These are phyloP conservation scores for Coix lacrymajobi DNA, from an alignment of 176 grass and related monocot genomes.

Conservation along the genomic window DNA sequence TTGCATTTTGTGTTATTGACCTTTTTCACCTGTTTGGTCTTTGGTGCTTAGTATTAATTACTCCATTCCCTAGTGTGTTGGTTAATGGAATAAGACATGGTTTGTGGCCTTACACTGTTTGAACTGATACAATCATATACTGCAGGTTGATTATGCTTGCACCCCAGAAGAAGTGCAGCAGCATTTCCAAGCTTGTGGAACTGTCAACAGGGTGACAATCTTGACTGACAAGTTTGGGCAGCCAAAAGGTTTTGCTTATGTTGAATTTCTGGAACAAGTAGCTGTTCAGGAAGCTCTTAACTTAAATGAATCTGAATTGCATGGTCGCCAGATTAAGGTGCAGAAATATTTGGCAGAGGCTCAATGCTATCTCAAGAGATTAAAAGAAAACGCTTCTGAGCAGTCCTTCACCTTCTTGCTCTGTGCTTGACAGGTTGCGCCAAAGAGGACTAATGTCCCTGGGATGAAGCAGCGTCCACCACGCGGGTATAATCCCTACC, in stretches of 20 bases:
- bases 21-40: background rate
- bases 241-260: constrained; percentile 60
- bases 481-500: constrained; percentile 39
- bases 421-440: constrained; percentile 39
- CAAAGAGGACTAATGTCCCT: constrained; percentile 65
- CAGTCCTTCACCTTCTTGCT: background rate
- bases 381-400: background rate
- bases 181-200: constrained; percentile 69
- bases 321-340: constrained; percentile 65
- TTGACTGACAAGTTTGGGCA: constrained; percentile 66
- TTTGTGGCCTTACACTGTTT: background rate
- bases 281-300: constrained; percentile 52
- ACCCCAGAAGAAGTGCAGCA: constrained; percentile 65
- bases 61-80: background rate
- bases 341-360: background rate
- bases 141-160: constrained; percentile 59
- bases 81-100: background rate
- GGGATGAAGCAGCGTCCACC: constrained; percentile 61
- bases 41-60: background rate
- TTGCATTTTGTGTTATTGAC: background rate
- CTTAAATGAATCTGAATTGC: constrained; percentile 61
- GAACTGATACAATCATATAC: background rate
- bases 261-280: constrained; percentile 65
- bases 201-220: constrained; percentile 56
- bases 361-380: background rate